These are phyloP conservation scores for Lachancea sp. DNA, from an alignment of 805 yeast species.

Conservation along the genomic window DNA sequence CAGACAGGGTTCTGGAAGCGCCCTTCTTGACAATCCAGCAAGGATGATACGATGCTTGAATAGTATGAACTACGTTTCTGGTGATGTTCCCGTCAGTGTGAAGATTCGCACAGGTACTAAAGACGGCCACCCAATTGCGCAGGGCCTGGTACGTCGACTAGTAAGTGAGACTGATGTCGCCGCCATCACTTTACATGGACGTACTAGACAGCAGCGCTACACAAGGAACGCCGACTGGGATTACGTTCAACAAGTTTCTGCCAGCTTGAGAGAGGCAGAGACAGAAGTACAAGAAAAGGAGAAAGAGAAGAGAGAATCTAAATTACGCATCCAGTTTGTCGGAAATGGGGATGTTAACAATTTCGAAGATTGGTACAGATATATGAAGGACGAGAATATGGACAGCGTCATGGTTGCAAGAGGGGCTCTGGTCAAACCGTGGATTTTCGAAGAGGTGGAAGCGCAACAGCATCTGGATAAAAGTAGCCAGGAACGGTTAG, in stretches of 20 bases:
- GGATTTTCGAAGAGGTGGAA: conserved; percentile 96
- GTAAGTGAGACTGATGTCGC: conserved; percentile 77
- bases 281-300: conserved; percentile 54
- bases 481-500: conserved; percentile 82
- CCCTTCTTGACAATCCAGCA: conserved; percentile 83
- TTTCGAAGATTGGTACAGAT: conserved; percentile 81
- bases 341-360: conserved; percentile 95
- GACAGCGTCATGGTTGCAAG: conserved; percentile 97
- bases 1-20: conserved; percentile 93
- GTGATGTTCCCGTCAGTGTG: conserved; percentile 87
- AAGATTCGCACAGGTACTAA: conserved; percentile 88
- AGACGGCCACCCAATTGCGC: conserved; percentile 86
- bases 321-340: conserved; percentile 66
- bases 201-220: conserved; percentile 94
- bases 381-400: conserved; percentile 55
- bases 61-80: conserved; percentile 83
- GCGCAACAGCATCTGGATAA: conserved; percentile 86
- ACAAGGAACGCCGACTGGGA: conserved; percentile 91
- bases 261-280: conserved; percentile 52
- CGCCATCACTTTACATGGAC: conserved; percentile 90
- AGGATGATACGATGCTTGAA: conserved; percentile 69
- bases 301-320: conserved; percentile 51
- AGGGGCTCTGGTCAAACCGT: conserved; percentile 96
- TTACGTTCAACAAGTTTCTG: conserved; percentile 70
- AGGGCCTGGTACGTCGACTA: conserved; percentile 60